Conservation (phyloP, 1,284 basidiomycete species). For the Sphagnurus paluster region DNA sequence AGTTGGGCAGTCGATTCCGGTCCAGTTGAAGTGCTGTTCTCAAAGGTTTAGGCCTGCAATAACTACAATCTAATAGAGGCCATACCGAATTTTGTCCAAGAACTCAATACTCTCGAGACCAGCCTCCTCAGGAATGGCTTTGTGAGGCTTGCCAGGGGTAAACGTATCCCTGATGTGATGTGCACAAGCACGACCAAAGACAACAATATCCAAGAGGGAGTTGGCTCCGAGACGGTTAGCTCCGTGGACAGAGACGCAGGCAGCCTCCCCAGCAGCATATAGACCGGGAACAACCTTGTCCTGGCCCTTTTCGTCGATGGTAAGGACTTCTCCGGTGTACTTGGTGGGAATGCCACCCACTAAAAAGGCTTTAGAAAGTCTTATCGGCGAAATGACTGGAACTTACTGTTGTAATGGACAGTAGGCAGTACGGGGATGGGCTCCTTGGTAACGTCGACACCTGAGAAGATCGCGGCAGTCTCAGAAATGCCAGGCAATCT, state of each 20-base stretch:
- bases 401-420: conserved; percentile 93
- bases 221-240: conserved; percentile 99
- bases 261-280: conserved; percentile 98
- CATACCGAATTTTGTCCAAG: conserved; percentile 83
- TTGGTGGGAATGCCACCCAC: conserved; percentile 99
- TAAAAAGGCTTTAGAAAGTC: conserved; percentile 28
- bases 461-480: conserved; percentile 98
- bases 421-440: conserved; percentile 97
- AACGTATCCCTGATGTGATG: conserved; percentile 96
- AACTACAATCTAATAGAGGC: not conserved
- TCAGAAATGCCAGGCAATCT: conserved; percentile 99
- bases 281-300: conserved; percentile 96
- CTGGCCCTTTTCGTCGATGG: conserved; percentile 82
- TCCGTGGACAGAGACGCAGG: conserved; percentile 98
- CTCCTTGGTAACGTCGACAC: conserved; percentile 99
- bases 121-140: conserved; percentile 84
- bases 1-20: conserved; percentile 88
- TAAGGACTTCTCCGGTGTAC: conserved; percentile 97
- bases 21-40: conserved; percentile 70
- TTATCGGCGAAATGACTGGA: not conserved
- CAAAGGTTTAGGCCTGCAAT: not conserved
- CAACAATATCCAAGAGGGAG: conserved; percentile 98
- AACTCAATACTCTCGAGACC: conserved; percentile 87
- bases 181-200: conserved; percentile 98
- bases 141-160: conserved; percentile 90